Evolutionary conservation across 2,329 filamentous ascomycete species (phyloP).

Genomic region (Fusarium temperatum): DNA sequence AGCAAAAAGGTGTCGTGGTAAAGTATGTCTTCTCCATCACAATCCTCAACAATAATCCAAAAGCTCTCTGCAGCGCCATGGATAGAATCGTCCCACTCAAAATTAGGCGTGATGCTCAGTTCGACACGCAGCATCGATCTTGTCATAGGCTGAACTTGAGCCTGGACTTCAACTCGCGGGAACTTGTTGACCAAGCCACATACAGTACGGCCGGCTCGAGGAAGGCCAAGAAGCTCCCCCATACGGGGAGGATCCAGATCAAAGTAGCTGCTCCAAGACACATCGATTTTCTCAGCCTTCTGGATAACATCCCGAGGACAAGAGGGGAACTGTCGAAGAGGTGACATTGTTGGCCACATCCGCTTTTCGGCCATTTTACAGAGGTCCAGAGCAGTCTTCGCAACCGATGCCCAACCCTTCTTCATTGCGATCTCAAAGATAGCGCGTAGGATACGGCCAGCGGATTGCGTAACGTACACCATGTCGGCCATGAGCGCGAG

Average conservation of each 20-base stretch:
- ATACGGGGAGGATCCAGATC: slow-evolving; percentile 96
- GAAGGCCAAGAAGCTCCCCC: slow-evolving; percentile 92
- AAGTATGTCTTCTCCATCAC: slow-evolving; percentile 93
- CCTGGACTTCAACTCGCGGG: slow-evolving; percentile 89
- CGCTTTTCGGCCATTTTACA: slow-evolving; percentile 99
- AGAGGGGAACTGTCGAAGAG: slow-evolving; percentile 85
- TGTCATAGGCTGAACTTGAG: slow-evolving; percentile 93
- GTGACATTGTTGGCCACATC: slow-evolving; percentile 99
- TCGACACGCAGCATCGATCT: slow-evolving; percentile 92
- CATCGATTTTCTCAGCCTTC: slow-evolving; percentile 94
- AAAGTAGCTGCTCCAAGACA: slow-evolving; percentile 93
- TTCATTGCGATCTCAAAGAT: slow-evolving; percentile 98
- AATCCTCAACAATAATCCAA: slow-evolving; percentile 98
- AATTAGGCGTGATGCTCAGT: slow-evolving; percentile 90
- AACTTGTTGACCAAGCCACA: slow-evolving; percentile 92
- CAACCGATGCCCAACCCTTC: slow-evolving; percentile 94
- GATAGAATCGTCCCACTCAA: slow-evolving; percentile 91
- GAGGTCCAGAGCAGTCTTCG: slow-evolving; percentile 89
- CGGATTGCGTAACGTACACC: slow-evolving; percentile 98
- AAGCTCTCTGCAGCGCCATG: slow-evolving; percentile 92
- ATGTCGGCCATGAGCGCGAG: slow-evolving; percentile 97
- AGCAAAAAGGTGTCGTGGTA: slow-evolving; percentile 95
- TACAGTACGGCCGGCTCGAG: slow-evolving; percentile 85
- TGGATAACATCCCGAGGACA: slow-evolving; percentile 87
- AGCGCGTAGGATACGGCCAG: slow-evolving; percentile 92